Evolutionary conservation across 371 early-diverging fungal genomes (phyloP), one percentile per base, ranked within the genome.

Genomic region (Mortierella sp.): DNA sequence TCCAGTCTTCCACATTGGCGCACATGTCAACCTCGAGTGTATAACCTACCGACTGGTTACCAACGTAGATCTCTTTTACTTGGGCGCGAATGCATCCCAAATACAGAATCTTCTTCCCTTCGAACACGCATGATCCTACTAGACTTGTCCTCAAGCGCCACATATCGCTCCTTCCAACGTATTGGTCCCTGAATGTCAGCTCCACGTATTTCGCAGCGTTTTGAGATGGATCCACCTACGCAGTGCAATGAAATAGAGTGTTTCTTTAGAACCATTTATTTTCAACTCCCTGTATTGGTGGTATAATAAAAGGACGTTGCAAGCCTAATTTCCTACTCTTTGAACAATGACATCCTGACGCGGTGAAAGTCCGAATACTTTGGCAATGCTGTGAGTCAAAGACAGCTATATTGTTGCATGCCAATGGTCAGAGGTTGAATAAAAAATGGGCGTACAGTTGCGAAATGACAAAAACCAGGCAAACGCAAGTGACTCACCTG

Each of bases 151-250:
- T 95, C 34, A 98, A 84, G 57, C 96, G 88, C 97, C 97, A 98
- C 98, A 98, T 98, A 86, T 98, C 98, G 87, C 94, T 93, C 75
- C 98, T 90, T 19, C 97, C 96, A 5, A 98, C 90, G 86, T 98
- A 98, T 80, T 98, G 98, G 78, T 98, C 97, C 40, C 95, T 92
- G 73, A 99, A 96, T 1, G 93, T 89, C 10, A 99, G 87, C 81
- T 98, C 98, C 24, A 99, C 90, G 87, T 94, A 95, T 74, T 95
- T 95, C 13, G 97, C 93, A 2, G 93, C 89, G 6, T 93, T 91
- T 16, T 89, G 77, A n/a, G 73, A 64, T 14, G 91, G 90, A 71
- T 96, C 95, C 71, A 95, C 91, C 93, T 96, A 87, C 71, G 46
- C 80, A 43, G 40, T 5, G 50, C 24, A 3, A 51, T 3, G 53